These are phyloP conservation scores for Scorias spongiosa DNA, from an alignment of 2,329 filamentous ascomycete species.

Conservation along the genomic window DNA sequence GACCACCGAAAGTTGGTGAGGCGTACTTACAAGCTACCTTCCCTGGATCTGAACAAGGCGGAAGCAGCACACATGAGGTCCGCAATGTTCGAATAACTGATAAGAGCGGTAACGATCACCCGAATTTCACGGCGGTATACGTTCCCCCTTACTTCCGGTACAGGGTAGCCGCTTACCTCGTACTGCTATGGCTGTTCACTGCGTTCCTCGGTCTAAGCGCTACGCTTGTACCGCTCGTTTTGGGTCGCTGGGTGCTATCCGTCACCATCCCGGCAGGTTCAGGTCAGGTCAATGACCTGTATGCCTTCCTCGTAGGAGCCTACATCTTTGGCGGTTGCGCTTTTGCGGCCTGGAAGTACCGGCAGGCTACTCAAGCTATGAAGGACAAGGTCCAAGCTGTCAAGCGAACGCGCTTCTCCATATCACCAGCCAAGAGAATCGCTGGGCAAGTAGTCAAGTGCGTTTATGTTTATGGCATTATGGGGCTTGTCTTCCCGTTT, in stretches of 20 bases:
- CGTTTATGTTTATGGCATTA: constrained; percentile 58
- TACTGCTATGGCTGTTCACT: constrained; percentile 86
- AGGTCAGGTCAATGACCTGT: constrained; percentile 72
- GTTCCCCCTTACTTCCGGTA: constrained; percentile 74
- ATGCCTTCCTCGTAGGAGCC: constrained; percentile 83
- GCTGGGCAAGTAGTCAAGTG: constrained; percentile 34
- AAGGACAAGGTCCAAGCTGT: constrained; percentile 7
- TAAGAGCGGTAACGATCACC: constrained; percentile 22
- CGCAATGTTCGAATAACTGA: constrained; percentile 26
- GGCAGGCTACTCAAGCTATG: constrained; percentile 11
- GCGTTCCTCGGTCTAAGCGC: constrained; percentile 71
- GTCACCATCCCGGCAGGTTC: constrained; percentile 53
- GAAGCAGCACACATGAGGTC: constrained; percentile 37
- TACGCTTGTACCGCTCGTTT: constrained; percentile 72
- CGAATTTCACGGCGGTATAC: constrained; percentile 40
- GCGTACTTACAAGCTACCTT: constrained; percentile 60
- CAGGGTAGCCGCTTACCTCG: constrained; percentile 71
- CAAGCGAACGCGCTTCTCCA: constrained; percentile 9
- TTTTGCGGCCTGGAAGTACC: constrained; percentile 29
- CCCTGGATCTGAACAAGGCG: constrained; percentile 15
- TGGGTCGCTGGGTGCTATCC: constrained; percentile 68
- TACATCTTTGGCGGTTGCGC: constrained; percentile 58
- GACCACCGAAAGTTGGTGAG: constrained; percentile 67
- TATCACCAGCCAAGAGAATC: constrained; percentile 9
- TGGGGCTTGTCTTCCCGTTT: constrained; percentile 67